Percentiles rank a stretch among this genome's conserved stretches.
Evolutionary conservation across 192 early-diverging fungal genomes (phyloP).

Genomic region (Coemansia sp.): DNA sequence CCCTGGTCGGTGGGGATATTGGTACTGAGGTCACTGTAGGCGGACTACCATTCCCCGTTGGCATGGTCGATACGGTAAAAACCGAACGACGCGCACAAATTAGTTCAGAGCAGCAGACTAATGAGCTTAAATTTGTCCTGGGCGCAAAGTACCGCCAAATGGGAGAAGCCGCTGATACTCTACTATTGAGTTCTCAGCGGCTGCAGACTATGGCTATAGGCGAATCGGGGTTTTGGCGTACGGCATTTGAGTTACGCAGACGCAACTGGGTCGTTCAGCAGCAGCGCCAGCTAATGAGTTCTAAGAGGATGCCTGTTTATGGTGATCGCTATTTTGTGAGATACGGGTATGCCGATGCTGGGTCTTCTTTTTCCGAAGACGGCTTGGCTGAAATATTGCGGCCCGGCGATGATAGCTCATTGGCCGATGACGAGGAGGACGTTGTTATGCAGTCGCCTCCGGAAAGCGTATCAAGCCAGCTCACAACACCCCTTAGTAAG

Average conservation of each 20-base stretch:
- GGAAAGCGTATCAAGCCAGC: neutral
- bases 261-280: constrained; percentile 48
- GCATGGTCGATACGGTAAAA: constrained; percentile 28
- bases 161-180: constrained; percentile 36
- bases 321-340: constrained; percentile 45
- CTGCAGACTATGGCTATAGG: constrained; percentile 14
- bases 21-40: constrained; percentile 36
- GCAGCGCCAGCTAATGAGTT: constrained; percentile 21
- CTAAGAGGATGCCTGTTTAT: neutral
- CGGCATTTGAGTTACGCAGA: constrained; percentile 39
- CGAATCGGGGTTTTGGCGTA: constrained; percentile 46
- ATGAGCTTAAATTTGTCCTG: constrained; percentile 41
- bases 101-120: neutral
- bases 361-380: constrained; percentile 29
- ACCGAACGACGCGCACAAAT: constrained; percentile 18
- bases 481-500: neutral
- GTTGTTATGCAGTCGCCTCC: neutral
- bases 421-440: neutral
- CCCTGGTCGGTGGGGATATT: constrained; percentile 21
- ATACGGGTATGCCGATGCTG: constrained; percentile 36
- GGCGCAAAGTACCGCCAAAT: constrained; percentile 53
- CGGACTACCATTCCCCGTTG: constrained; percentile 35
- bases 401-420: neutral
- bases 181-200: constrained; percentile 20
- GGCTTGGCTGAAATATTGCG: constrained; percentile 48